phyloP scores from a whole-genome alignment of 306 rosid species.

The Vigna unguiculata region DNA sequence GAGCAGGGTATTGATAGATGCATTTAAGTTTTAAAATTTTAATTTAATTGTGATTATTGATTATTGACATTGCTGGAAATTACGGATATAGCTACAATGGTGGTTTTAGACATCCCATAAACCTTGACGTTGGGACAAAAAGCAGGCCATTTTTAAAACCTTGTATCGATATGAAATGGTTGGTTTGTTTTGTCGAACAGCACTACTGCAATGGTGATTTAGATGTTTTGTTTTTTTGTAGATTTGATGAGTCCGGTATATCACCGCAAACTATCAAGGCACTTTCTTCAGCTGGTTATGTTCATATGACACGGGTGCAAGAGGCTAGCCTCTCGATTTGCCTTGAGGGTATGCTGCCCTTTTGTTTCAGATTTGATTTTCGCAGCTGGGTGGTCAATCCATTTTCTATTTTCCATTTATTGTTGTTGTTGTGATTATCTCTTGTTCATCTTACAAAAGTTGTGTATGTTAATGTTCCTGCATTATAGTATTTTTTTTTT shows the following conservation, averaged over 20 bases:
- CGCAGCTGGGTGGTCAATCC: not conserved
- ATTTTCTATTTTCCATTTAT: not conserved
- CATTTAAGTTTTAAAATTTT: not conserved
- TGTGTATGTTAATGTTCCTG: not conserved
- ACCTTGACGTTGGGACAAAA: not conserved
- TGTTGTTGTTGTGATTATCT: not conserved
- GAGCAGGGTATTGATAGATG: constrained; percentile 1
- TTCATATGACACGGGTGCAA: constrained; percentile 82
- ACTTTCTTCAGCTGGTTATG: constrained; percentile 76
- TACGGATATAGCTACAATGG: not conserved
- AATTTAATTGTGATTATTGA: not conserved
- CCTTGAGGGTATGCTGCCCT: constrained; percentile 73
- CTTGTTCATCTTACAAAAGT: constrained; percentile 32
- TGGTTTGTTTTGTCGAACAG: constrained; percentile 7
- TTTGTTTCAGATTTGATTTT: constrained; percentile 29
- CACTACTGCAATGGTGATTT: constrained; percentile 29
- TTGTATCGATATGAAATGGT: constrained; percentile 17
- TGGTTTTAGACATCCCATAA: not conserved
- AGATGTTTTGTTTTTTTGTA: constrained; percentile 44
- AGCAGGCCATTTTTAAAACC: not conserved
- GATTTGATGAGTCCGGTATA: constrained; percentile 86
- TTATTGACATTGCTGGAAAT: not conserved
- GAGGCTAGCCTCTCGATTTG: constrained; percentile 74
- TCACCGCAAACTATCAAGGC: constrained; percentile 82
- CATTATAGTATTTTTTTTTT: not conserved